Conservation (phyloP, 2,329 filamentous ascomycete genomes). For the Stenocarpella maydis region DNA sequence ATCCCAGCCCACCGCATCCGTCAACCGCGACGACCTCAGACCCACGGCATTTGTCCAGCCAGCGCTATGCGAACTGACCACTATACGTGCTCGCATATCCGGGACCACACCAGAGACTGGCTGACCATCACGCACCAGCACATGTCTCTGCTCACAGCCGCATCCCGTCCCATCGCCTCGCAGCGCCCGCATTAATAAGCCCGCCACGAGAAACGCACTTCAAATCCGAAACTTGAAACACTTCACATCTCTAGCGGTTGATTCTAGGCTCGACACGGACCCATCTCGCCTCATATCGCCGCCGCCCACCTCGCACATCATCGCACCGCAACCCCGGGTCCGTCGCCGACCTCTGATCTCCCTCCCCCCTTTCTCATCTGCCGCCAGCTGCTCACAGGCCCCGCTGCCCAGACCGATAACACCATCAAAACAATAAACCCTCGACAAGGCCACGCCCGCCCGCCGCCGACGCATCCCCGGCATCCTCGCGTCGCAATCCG, state of each 20-base stretch:
- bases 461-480: background rate
- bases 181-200: background rate
- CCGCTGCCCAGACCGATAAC: conserved; percentile 12
- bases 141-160: background rate
- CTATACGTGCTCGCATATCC: background rate
- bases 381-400: conserved; percentile 6
- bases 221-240: too few relatives aligned
- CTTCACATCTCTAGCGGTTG: background rate
- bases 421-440: background rate
- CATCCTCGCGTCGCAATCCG: conserved; percentile 1
- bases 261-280: background rate
- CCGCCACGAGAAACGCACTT: conserved; percentile 12
- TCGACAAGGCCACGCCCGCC: background rate
- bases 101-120: too few relatives aligned
- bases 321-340: background rate
- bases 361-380: conserved; percentile 1
- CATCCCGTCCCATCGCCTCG: background rate
- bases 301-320: background rate
- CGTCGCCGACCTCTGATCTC: conserved; percentile 12
- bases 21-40: background rate
- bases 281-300: conserved; percentile 16
- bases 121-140: background rate
- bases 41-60: background rate
- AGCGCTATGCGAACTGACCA: background rate
- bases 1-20: conserved; percentile 5